Percentiles rank a stretch among this genome's conserved stretches.
phyloP scores from a whole-genome alignment of 1,284 basidiomycete genomes.

The Coniferiporia sulphurascens region DNA sequence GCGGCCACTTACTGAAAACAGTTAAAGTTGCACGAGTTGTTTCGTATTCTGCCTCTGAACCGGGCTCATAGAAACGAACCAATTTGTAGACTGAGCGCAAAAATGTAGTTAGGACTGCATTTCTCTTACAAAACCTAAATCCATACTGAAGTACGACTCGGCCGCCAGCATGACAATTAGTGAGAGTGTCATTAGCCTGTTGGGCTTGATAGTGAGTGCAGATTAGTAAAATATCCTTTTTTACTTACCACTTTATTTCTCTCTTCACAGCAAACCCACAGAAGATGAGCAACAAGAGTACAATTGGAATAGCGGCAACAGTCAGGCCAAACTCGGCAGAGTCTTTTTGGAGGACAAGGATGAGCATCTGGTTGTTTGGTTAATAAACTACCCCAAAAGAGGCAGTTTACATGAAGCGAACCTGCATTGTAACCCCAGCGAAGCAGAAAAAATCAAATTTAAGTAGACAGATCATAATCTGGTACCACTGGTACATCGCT shows the following conservation, averaged over 20 bases:
- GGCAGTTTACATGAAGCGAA: conserved; percentile 24
- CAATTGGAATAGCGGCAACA: conserved; percentile 74
- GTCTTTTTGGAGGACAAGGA: conserved; percentile 58
- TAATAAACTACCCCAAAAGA: conserved; percentile 15
- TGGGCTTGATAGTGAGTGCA: neutral
- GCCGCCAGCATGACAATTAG: conserved; percentile 71
- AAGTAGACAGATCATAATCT: conserved; percentile 78
- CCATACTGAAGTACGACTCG: conserved; percentile 48
- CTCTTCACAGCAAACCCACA: conserved; percentile 67
- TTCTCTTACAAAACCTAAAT: conserved; percentile 42
- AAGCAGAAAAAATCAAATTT: conserved; percentile 88
- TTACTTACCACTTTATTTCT: conserved; percentile 68
- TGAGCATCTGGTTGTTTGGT: conserved; percentile 50
- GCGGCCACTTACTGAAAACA: conserved; percentile 61
- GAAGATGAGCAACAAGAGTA: conserved; percentile 62
- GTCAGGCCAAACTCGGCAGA: conserved; percentile 77
- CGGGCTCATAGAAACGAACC: conserved; percentile 67
- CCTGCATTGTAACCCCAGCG: conserved; percentile 82
- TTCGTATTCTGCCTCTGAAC: conserved; percentile 47
- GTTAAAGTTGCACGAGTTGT: conserved; percentile 74
- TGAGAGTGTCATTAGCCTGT: conserved; percentile 64
- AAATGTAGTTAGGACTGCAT: conserved; percentile 1
- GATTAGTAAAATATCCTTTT: neutral
- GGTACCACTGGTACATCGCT: conserved; percentile 84
- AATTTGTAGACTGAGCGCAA: conserved; percentile 65